A percentile compares a stretch with the other conserved stretches of the same genome.
Evolutionary conservation across 495 filamentous ascomycete genomes (phyloP).

Genomic region (Aspergillus haitiensis): DNA sequence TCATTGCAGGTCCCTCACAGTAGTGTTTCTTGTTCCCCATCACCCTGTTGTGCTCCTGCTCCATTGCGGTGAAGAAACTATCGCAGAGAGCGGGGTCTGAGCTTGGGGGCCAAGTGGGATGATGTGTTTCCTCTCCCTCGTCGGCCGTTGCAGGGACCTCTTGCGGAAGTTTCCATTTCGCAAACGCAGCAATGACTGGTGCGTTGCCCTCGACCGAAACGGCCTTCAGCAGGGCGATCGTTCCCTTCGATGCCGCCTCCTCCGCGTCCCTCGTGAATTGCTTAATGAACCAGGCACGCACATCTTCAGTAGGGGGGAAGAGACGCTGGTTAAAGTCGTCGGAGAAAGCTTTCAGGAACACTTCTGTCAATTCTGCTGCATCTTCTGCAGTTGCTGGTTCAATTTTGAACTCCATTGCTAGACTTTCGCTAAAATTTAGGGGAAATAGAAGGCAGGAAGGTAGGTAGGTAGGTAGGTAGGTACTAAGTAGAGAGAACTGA

Average conservation of each 20-base stretch:
- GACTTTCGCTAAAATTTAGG: too few relatives aligned
- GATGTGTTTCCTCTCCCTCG: background rate
- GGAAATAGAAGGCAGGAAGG: too few relatives aligned
- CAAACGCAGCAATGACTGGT: constrained; percentile 15
- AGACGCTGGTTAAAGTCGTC: constrained; percentile 15
- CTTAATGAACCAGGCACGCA: constrained; percentile 4
- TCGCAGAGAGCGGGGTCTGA: constrained; percentile 15
- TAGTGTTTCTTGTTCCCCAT: constrained; percentile 14
- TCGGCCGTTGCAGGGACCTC: background rate
- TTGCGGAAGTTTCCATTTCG: constrained; percentile 9
- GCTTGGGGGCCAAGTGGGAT: constrained; percentile 9
- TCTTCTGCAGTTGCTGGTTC: constrained; percentile 4
- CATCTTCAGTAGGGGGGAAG: constrained; percentile 13
- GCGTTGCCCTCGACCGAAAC: background rate
- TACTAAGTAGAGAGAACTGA: too few relatives aligned
- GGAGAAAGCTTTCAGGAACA: constrained; percentile 12
- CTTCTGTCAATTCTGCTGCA: background rate
- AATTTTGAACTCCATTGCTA: constrained; percentile 12
- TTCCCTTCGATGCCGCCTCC: background rate
- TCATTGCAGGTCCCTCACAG: constrained; percentile 1
- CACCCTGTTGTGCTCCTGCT: background rate
- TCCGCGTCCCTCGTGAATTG: constrained; percentile 2
- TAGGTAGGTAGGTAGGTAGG: too few relatives aligned
- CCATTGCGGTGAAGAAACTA: constrained; percentile 1
- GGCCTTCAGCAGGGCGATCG: constrained; percentile 4